A percentile compares a stretch with the other conserved stretches of the same genome.
phyloP scores from a whole-genome alignment of 2,329 filamentous ascomycete genomes.

The Trichophyton equinum region DNA sequence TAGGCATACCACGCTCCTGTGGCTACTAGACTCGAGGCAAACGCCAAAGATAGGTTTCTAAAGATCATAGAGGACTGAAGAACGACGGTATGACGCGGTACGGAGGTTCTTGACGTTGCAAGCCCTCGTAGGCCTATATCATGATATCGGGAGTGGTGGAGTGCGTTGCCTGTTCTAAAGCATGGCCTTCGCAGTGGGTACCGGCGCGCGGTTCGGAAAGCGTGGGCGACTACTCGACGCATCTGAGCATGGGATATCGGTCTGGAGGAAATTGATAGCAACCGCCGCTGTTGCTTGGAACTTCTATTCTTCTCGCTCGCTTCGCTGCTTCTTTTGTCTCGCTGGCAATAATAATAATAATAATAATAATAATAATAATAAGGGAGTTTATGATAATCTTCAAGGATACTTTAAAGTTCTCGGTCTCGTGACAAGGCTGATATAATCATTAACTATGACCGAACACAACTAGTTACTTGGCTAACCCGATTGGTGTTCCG shows the following conservation, averaged over 20 bases:
- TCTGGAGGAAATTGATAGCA: not conserved
- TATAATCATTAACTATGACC: not conserved
- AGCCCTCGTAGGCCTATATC: conserved; percentile 26
- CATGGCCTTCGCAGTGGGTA: conserved; percentile 30
- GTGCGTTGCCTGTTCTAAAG: not conserved
- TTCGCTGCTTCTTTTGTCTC: not conserved
- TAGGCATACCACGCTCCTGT: conserved; percentile 40
- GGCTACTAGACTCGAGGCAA: conserved; percentile 36
- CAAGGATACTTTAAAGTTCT: not conserved
- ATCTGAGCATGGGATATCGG: conserved; percentile 23
- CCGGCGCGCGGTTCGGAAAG: conserved; percentile 37
- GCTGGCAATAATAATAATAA: not conserved
- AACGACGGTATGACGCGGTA: conserved; percentile 22
- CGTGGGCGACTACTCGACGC: conserved; percentile 37
- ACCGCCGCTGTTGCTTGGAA: not conserved
- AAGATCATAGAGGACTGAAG: conserved; percentile 38
- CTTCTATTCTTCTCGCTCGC: not conserved
- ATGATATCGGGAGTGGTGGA: conserved; percentile 25
- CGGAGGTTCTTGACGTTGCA: not conserved
- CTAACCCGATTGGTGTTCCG: not conserved
- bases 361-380: not conserved
- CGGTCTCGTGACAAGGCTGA: not conserved
- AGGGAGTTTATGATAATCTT: not conserved
- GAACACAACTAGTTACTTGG: no score
- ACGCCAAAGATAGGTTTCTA: conserved; percentile 36